Percentiles rank a stretch among this genome's conserved stretches.
phyloP scores from a whole-genome alignment of 805 yeast genomes.

The Candida pseudofarinosa region DNA sequence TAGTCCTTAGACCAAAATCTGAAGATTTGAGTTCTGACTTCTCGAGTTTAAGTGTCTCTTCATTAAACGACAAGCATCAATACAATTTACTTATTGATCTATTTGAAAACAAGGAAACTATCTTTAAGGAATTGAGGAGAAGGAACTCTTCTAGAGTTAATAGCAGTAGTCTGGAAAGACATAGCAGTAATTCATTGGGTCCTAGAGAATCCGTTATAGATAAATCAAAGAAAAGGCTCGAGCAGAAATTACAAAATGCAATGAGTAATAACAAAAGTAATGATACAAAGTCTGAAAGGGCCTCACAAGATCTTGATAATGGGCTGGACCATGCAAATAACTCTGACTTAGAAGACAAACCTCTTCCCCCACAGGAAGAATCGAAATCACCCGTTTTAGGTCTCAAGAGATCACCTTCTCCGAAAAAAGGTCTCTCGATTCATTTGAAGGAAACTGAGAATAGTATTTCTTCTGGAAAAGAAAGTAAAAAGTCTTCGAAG shows the following conservation, averaged over 20 bases:
- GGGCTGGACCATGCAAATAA: neutral
- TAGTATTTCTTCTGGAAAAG: neutral
- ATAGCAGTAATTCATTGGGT: neutral
- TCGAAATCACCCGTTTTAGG: constrained; percentile 8
- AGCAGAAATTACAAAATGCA: constrained; percentile 22
- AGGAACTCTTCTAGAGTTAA: constrained; percentile 20
- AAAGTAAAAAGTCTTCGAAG: neutral
- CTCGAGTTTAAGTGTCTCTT: constrained; percentile 16
- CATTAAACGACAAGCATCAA: constrained; percentile 53
- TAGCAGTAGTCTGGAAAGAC: constrained; percentile 4
- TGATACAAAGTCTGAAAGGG: neutral
- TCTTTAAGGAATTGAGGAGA: constrained; percentile 60
- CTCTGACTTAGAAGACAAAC: neutral
- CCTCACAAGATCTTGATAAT: neutral
- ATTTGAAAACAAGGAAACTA: constrained; percentile 51
- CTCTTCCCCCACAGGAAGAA: constrained; percentile 18
- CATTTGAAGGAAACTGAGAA: constrained; percentile 7
- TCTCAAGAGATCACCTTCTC: constrained; percentile 36
- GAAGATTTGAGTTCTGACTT: constrained; percentile 16
- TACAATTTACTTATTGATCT: constrained; percentile 58
- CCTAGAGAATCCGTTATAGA: constrained; percentile 9
- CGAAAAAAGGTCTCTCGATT: constrained; percentile 30
- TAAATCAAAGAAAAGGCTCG: constrained; percentile 24
- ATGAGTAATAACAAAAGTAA: constrained; percentile 9
- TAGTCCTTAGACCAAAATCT: constrained; percentile 52